Conservation (phyloP, 495 filamentous ascomycete genomes). For the Cercophora sp. region DNA sequence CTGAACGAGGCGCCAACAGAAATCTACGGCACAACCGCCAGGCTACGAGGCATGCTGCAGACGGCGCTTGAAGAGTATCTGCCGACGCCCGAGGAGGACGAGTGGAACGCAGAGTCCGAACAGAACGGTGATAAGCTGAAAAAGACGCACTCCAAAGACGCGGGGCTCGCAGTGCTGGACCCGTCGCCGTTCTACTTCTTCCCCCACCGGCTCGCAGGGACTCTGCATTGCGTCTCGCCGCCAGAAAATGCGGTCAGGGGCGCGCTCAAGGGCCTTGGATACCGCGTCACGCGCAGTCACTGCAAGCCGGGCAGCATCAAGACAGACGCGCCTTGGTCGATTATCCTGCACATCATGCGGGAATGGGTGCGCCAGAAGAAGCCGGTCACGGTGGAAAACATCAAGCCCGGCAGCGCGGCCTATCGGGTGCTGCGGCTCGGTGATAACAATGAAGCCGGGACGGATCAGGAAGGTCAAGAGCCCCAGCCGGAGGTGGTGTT, state of each 20-base stretch:
- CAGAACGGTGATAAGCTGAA: conserved; percentile 19
- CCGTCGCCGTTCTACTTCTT: conserved; percentile 82
- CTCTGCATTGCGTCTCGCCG: conserved; percentile 73
- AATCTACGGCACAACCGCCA: conserved; percentile 69
- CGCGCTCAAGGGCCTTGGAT: conserved; percentile 74
- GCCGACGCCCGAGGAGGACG: conserved; percentile 27
- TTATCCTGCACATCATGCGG: conserved; percentile 90
- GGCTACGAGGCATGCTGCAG: conserved; percentile 88
- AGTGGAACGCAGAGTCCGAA: conserved; percentile 5
- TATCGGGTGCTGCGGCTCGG: conserved; percentile 53
- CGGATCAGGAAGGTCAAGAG: conserved; percentile 13
- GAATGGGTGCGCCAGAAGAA: conserved; percentile 79
- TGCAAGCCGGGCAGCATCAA: conserved; percentile 82
- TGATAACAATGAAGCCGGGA: conserved; percentile 20
- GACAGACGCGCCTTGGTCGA: conserved; percentile 83
- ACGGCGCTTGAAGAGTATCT: conserved; percentile 74
- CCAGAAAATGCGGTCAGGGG: conserved; percentile 69
- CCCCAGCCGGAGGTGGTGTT: conserved; percentile 62
- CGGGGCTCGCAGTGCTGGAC: conserved; percentile 57
- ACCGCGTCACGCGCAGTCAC: conserved; percentile 76
- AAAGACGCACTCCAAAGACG: conserved; percentile 33
- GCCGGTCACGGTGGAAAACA: conserved; percentile 63
- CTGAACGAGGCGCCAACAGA: conserved; percentile 57
- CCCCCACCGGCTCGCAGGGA: conserved; percentile 64
- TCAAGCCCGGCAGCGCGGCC: conserved; percentile 66